phyloP scores from a whole-genome alignment of 148 eudicot species.

The Pharnaceum exiguum region DNA sequence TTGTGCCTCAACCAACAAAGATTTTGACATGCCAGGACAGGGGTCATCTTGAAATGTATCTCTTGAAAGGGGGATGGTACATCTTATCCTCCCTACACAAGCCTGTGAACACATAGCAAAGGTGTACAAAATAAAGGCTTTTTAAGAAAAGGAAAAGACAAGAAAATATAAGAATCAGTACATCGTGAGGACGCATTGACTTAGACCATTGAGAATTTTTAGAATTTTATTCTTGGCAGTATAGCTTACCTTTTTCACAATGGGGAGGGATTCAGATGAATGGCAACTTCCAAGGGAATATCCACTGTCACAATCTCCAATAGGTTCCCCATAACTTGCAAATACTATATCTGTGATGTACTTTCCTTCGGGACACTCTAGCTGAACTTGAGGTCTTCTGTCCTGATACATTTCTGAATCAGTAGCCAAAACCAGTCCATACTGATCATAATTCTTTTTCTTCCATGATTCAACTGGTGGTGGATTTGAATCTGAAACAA shows the following conservation, averaged over 20 bases:
- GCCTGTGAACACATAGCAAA: background rate
- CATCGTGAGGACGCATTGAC: too few species aligned
- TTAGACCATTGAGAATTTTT: too few species aligned
- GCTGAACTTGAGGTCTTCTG: slow-evolving; percentile 31
- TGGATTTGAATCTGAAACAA: slow-evolving; percentile 24
- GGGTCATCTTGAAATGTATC: background rate
- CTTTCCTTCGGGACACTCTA: slow-evolving; percentile 27
- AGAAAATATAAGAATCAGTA: background rate
- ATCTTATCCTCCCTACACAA: slow-evolving; percentile 11
- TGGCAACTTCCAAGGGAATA: slow-evolving; percentile 40
- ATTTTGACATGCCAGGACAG: slow-evolving; percentile 4
- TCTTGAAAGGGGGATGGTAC: slow-evolving; percentile 1
- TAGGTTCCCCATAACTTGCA: slow-evolving; percentile 47
- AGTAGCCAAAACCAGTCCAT: background rate
- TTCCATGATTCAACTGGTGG: slow-evolving; percentile 27
- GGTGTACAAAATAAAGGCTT: too few species aligned
- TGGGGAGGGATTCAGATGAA: slow-evolving; percentile 28
- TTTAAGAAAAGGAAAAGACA: background rate
- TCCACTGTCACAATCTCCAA: slow-evolving; percentile 29
- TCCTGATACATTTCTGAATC: background rate
- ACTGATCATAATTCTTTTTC: slow-evolving; percentile 1
- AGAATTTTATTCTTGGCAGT: too few species aligned
- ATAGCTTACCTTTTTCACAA: slow-evolving; percentile 36
- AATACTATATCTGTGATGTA: slow-evolving; percentile 31
- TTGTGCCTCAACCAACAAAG: slow-evolving; percentile 5